Evolutionary conservation across 495 filamentous ascomycete species (phyloP), one percentile per base, ranked within the genome.

Genomic region (Tuber borchii): DNA sequence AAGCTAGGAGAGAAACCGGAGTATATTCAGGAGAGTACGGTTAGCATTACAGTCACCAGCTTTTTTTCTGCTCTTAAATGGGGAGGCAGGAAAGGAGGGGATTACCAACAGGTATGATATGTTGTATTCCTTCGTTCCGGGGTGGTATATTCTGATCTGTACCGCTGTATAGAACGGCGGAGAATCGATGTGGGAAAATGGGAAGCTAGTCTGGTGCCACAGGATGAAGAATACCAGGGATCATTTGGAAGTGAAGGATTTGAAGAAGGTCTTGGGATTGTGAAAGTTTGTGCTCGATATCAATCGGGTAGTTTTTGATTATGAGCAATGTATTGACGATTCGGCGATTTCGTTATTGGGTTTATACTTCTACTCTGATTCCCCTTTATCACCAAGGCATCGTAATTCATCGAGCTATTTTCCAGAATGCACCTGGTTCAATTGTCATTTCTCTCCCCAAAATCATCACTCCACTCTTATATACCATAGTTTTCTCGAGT

Each of bases 161-260:
- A n/a, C 40, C 2, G 9, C 44, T 40, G 19, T 4, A 22, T 22
- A 95, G 84, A 89, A 93, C 34, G 94, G 94, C 3, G 94, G 93
- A 0, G 94, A 97, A 84, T 94, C 96, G 79, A 75, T 97, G 65
- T 94, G 80, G 69, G 80, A 80, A 9, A 85, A 87, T 78, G 87
- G 88, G 65, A 90, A 90, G 81, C 82, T 84, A 69, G 88, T 92
- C 2, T 97, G 93, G 93, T 94, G 91, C 80, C 91, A 94, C 84
- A 87, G 93, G 4, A 97, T 97, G 93, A 85, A 85, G 79, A 92
- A 88, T 73, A 94, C 92, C 40, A 83, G 93, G 61, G 92, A 93
- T 80, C 94, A 97, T 80, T 87, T 88, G 1, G 92, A 93, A 86
- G 84, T 95, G 0, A 82, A 86, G 1, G 88, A 90, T 74, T 74